Evolutionary conservation across 768 basidiomycete species (phyloP), one percentile per base, ranked within the genome.

Genomic region (Trametes cingulata): DNA sequence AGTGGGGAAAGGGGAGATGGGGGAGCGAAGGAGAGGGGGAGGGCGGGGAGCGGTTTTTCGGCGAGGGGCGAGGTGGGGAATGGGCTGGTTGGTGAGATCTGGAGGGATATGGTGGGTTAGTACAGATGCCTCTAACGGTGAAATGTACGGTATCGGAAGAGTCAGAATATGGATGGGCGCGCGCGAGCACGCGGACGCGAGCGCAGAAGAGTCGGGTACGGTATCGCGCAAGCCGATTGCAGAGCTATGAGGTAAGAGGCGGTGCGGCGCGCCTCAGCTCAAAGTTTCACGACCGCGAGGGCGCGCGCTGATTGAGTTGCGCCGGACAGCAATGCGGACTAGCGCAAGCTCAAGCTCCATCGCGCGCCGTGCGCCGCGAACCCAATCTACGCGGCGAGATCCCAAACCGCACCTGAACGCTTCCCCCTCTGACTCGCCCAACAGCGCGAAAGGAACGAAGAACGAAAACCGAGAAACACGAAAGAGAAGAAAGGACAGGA

Each of bases 31-130:
- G 37, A 20, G 15, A 47, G 19, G 27, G 56, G 50, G 13, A 58
- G 29, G n/a, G 56, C 50, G 3, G 56, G 47, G n/a, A 58, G 48
- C 15, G 56, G 56, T 27, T 50, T 50, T 19, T 39, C 22, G 47
- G 50, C 20, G 47, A 57, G 48, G 41, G 6, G 20, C 6, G 17
- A 1, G 13, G 37, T 10, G 50, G 15, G 7, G 20, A 25, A 13
- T 6, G 49, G 49, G 22, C 4, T 9, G 5, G 33, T 37, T 6
- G 7, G 24, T 52, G 14, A 40, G 51, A 5, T 20, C n/a, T 25
- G 29, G 29, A 33, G 29, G 29, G 29, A 33, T 33, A n/a, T n/a
- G n/a, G 4, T 33, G 4, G 10, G 29, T 33, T 33, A 33, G 29
- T 33, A 33, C 29, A 10, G 29, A 33, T 33, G 10, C 29, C n/a